These are phyloP conservation scores for Verticillium isaacii DNA, from an alignment of 2,329 filamentous ascomycete genomes.

Conservation along the genomic window DNA sequence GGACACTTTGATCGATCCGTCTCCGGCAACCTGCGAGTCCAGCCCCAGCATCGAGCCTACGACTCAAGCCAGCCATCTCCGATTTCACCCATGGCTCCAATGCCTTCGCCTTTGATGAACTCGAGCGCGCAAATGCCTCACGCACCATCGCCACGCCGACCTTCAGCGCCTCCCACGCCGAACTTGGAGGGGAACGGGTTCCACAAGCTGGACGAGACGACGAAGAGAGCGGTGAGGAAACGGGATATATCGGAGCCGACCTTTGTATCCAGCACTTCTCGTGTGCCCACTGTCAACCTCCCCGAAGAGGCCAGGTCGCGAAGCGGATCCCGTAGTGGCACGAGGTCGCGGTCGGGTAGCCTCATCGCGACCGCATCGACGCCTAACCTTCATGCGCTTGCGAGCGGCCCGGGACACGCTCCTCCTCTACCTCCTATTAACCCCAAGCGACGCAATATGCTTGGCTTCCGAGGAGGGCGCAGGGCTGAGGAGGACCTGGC, in stretches of 20 bases:
- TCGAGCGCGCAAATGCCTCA: conserved; percentile 29
- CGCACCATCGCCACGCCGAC: conserved; percentile 25
- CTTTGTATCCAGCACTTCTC: conserved; percentile 40
- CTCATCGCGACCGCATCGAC: conserved; percentile 26
- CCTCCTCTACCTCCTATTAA: conserved; percentile 57
- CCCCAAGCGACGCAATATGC: conserved; percentile 44
- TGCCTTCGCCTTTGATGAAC: conserved; percentile 22
- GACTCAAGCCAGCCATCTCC: conserved; percentile 39
- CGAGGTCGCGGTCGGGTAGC: conserved; percentile 32
- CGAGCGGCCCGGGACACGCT: conserved; percentile 15
- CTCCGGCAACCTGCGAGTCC: conserved; percentile 26
- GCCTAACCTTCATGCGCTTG: conserved; percentile 28
- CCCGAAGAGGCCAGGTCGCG: conserved; percentile 24
- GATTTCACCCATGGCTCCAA: conserved; percentile 33
- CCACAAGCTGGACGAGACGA: conserved; percentile 30
- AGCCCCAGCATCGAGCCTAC: conserved; percentile 22
- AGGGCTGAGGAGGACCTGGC: conserved; percentile 27
- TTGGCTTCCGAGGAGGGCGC: conserved; percentile 29
- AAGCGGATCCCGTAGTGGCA: conserved; percentile 24
- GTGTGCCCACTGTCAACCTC: conserved; percentile 36
- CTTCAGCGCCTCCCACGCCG: conserved; percentile 24
- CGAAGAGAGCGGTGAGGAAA: conserved; percentile 37
- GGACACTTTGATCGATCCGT: conserved; percentile 20
- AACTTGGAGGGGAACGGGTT: conserved; percentile 14
- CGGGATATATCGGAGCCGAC: conserved; percentile 48